Base-by-base conservation (phyloP, 192 early-diverging fungal species). In the Thamnidium elegans region DNA sequence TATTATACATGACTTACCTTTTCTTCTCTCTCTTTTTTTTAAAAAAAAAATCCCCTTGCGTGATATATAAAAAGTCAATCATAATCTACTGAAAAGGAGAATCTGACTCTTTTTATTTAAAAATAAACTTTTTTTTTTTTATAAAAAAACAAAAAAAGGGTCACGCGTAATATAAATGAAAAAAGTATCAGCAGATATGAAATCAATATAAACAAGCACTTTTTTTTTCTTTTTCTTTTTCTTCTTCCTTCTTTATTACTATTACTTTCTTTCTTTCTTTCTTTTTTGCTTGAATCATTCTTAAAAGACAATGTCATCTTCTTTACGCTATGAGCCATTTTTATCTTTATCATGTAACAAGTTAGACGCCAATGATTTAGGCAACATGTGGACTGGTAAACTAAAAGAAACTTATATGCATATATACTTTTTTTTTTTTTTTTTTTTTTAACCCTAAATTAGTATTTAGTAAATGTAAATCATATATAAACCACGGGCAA, bases 391-490 rank as follows among this genome's bases (percentile, higher is more conserved):
- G 30, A 9, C 54, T 34, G 54, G 34, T 36, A 36, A 34, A n/a
- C n/a, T n/a, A 55, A 55, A 55, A 32, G 36, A 36, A n/a, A 31
- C n/a, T 13, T 17, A 48, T 9, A 48, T 17, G 17, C 13, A 19
- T 15, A 15, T 15, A 47, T 7, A 3, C 11, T 11, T 50, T 32
- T 17, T 21, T 65, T 23, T 53, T 32, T 14, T 13, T 23, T 61
- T 61, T 14, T n/a, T n/a, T n/a, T n/a, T n/a, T n/a, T n/a, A n/a
- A n/a, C n/a, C n/a, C n/a, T n/a, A 43, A 30, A 9, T 39, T 32
- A 73, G 71, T 59, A 30, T 68, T 73, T 42, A 64, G 58, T 42
- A 73, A 73, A 59, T 73, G 71, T 44, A 73, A 73, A 46, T 47
- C 52, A 4, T 43, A 58, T 32, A 48, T 68, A 7, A 61, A 58